phyloP scores from a whole-genome alignment of 805 yeast genomes.

The Kodamaea laetipori region DNA sequence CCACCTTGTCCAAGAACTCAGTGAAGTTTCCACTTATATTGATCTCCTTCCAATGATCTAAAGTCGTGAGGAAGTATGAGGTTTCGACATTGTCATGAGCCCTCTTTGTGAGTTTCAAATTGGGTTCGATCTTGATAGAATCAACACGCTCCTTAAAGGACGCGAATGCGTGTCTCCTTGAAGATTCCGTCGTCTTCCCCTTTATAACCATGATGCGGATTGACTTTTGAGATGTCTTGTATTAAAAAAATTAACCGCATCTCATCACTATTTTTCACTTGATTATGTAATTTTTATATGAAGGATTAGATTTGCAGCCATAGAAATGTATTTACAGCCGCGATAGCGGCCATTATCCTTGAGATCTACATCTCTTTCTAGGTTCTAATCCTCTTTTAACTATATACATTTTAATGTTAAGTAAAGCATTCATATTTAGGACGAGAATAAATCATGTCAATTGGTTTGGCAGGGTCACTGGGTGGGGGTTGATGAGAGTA shows the following conservation, averaged over 20 bases:
- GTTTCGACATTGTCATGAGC: constrained; percentile 71
- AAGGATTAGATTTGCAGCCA: not conserved
- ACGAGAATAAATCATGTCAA: too few relatives aligned
- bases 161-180: constrained; percentile 59
- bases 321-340: not conserved
- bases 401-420: too few relatives aligned
- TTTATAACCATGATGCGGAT: constrained; percentile 15
- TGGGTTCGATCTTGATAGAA: constrained; percentile 78
- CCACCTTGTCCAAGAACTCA: constrained; percentile 58
- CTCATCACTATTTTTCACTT: constrained; percentile 13
- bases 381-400: too few relatives aligned
- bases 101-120: constrained; percentile 52
- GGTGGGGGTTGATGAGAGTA: too few relatives aligned
- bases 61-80: constrained; percentile 77
- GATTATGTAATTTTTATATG: constrained; percentile 2
- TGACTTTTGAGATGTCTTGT: not conserved
- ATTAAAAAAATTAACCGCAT: constrained; percentile 13
- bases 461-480: too few relatives aligned
- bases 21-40: constrained; percentile 75
- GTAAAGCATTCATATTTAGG: too few relatives aligned
- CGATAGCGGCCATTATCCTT: not conserved
- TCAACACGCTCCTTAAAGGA: constrained; percentile 88
- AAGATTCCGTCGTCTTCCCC: constrained; percentile 52
- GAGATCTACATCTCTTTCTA: too few relatives aligned
- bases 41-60: constrained; percentile 86